Evolutionary conservation across 1,284 basidiomycete genomes (phyloP), one percentile per base, ranked within the genome.

Genomic region (Apiotrichum akiyoshidainum): DNA sequence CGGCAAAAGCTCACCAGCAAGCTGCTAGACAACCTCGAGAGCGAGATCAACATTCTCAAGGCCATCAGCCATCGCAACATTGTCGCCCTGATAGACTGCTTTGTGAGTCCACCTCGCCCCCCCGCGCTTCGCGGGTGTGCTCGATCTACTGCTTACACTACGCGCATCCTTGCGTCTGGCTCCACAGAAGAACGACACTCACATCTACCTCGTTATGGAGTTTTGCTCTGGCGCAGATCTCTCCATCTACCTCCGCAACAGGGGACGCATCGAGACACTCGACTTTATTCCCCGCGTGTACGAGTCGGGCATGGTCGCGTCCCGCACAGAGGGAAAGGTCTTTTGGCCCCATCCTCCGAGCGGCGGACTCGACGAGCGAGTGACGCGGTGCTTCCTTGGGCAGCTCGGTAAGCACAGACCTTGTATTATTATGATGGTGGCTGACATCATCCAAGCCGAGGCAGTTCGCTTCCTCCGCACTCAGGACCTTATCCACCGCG

Each of bases 201-300:
- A 95, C 75, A 97, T 99, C 74, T 97, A 97, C 80, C 86, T 99
- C 57, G 89, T 99, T 72, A 99, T 99, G 89, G 93, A 95, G 70
- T 98, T 87, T 77, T 98, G 95, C 77, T 86, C 92, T 0, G 93
- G 92, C 5, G 93, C 93, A 14, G 96, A 99, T 77, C 85, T 99
- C 46, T 92, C 92, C 0, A 86, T 92, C 68, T 98, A 98, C 75
- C 95, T 99, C 81, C 92, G 92, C 84, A 91, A 91, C 73, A 86
- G 91, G 14, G 92, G 92, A 19, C 85, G 87, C 31, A 86, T 95
- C 47, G 87, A 92, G 54, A 86, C 87, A 4, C 82, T 96, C 17
- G 88, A 92, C 70, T 94, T 91, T 65, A 71, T 85, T 1, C 86
- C 91, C 8, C 83, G 84, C 6, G 50, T 65, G 12, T 61, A 59